A percentile compares a stretch with the other conserved stretches of the same genome.
Conservation (phyloP, 139 green algal species). For the Tetraselmis striata region DNA sequence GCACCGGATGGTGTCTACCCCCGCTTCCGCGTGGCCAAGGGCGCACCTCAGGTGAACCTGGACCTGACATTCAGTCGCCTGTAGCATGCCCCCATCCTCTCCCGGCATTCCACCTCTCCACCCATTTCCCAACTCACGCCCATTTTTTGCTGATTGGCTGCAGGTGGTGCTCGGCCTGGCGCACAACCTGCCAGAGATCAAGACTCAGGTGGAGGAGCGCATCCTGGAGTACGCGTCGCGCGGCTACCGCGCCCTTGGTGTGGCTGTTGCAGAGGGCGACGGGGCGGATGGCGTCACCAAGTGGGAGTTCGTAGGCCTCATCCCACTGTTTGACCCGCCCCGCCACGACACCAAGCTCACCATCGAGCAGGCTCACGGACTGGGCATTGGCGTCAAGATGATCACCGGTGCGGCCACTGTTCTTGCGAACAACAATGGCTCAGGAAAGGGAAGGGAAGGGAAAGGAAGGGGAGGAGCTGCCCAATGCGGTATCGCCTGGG, state of each 20-base stretch:
- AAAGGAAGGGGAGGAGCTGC: too few species aligned
- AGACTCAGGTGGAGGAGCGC: slow-evolving; percentile 47
- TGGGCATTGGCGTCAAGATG: slow-evolving; percentile 77
- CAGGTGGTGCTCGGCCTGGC: slow-evolving; percentile 64
- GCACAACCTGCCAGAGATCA: slow-evolving; percentile 45
- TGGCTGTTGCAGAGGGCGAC: slow-evolving; percentile 50
- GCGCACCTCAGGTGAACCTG: slow-evolving; percentile 50
- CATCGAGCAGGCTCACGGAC: slow-evolving; percentile 35
- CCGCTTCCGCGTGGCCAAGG: slow-evolving; percentile 69
- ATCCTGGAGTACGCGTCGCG: slow-evolving; percentile 71
- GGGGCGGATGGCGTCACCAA: slow-evolving; percentile 26
- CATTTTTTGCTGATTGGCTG: slow-evolving; percentile 1
- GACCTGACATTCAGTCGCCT: too few species aligned
- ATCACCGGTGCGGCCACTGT: too few species aligned
- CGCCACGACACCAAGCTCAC: slow-evolving; percentile 77
- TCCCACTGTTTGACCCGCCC: slow-evolving; percentile 77
- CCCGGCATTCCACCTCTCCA: too few species aligned
- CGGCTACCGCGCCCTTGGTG: slow-evolving; percentile 68
- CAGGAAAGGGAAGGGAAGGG: too few species aligned
- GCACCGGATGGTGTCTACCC: neutral
- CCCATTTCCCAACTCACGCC: too few species aligned
- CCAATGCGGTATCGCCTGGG: too few species aligned
- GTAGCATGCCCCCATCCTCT: too few species aligned
- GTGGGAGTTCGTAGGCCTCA: slow-evolving; percentile 62
- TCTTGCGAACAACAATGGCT: too few species aligned